Evolutionary conservation across 192 early-diverging fungal genomes (phyloP).

Genomic region (Haplosporangium gracile): DNA sequence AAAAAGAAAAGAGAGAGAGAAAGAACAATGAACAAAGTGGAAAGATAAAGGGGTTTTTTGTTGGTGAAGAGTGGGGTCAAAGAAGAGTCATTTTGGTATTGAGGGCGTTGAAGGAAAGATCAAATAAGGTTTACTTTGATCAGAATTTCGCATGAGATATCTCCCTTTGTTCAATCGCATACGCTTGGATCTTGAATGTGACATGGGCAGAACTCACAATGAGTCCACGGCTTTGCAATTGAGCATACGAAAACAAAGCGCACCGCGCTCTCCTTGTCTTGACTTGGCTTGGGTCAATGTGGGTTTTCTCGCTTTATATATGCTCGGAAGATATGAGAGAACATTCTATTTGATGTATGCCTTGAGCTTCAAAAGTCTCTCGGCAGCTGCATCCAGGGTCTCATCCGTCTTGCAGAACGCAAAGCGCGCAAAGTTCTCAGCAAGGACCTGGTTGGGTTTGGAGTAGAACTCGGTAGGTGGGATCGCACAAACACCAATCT

Average conservation of each 20-base stretch:
- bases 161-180: not conserved
- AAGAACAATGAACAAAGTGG: not conserved
- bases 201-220: not conserved
- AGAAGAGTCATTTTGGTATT: not conserved
- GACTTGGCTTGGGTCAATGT: not conserved
- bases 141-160: not conserved
- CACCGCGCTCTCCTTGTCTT: not conserved
- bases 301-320: not conserved
- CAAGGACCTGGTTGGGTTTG: slow-evolving; percentile 71
- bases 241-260: not conserved
- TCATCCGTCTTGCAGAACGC: slow-evolving; percentile 95
- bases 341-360: slow-evolving; percentile 58
- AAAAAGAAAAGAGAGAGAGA: not conserved
- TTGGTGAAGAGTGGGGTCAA: not conserved
- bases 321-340: not conserved
- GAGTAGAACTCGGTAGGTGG: slow-evolving; percentile 94
- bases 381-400: slow-evolving; percentile 80
- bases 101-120: not conserved
- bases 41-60: not conserved
- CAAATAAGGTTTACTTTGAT: not conserved
- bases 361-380: slow-evolving; percentile 73
- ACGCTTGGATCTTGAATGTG: not conserved
- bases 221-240: not conserved
- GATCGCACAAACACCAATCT: slow-evolving; percentile 92
- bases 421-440: slow-evolving; percentile 85